phyloP scores from a whole-genome alignment of 2,329 filamentous ascomycete species.

The Myriosclerotinia scirpicola region DNA sequence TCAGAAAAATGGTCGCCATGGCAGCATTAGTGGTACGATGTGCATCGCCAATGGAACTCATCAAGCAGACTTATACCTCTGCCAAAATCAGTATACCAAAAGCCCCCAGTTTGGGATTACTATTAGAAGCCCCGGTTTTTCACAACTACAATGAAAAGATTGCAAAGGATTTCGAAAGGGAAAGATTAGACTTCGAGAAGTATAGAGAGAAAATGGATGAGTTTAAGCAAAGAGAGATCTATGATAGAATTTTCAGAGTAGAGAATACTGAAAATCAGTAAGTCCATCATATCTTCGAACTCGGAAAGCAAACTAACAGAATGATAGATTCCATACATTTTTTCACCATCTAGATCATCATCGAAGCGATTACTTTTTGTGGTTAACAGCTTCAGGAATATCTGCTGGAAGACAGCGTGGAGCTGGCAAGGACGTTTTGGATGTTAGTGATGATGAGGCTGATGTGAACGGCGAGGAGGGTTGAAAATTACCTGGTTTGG shows the following conservation, averaged over 20 bases:
- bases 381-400: slow-evolving; percentile 69
- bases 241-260: slow-evolving; percentile 84
- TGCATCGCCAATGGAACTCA: slow-evolving; percentile 70
- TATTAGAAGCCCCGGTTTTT: slow-evolving; percentile 90
- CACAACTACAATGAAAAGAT: slow-evolving; percentile 81
- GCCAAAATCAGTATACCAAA: slow-evolving; percentile 87
- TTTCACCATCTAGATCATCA: slow-evolving; percentile 79
- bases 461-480: slow-evolving; percentile 27
- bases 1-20: slow-evolving; percentile 98
- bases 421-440: slow-evolving; percentile 18
- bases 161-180: slow-evolving; percentile 59
- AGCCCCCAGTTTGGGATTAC: slow-evolving; percentile 81
- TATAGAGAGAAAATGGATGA: slow-evolving; percentile 76
- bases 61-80: slow-evolving; percentile 70
- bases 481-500: not conserved
- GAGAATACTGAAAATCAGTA: slow-evolving; percentile 86
- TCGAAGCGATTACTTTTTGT: slow-evolving; percentile 69
- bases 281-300: slow-evolving; percentile 42
- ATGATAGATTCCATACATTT: slow-evolving; percentile 67
- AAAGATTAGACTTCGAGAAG: slow-evolving; percentile 74
- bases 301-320: slow-evolving; percentile 8
- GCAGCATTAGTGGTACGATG: slow-evolving; percentile 80
- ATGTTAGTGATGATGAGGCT: slow-evolving; percentile 26
- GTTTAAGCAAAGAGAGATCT: slow-evolving; percentile 92
- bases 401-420: slow-evolving; percentile 54